Base-by-base conservation (phyloP, 2,329 filamentous ascomycete species). In the Tolypocladium ophioglossoides region DNA sequence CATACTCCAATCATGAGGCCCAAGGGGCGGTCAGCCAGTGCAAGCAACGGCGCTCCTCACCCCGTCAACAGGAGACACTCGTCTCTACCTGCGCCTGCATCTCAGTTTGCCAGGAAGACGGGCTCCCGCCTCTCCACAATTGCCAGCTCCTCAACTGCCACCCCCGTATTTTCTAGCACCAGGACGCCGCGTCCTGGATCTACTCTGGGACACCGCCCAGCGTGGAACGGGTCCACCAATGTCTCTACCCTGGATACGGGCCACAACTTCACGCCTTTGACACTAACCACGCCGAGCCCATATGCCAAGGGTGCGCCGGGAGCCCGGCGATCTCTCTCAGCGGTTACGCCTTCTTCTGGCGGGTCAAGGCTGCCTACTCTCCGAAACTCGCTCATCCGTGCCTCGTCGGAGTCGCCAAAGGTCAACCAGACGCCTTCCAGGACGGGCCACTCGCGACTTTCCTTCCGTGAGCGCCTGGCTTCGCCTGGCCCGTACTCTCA, bases 161-260 rank as follows among this genome's bases (percentile, higher is more conserved):
- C 71, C 4, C 74, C 58, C 62, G 66, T 55, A 62, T 72, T 69
- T 59, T 69, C 62, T 50, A 64, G 62, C 53, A 24, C 24, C 20
- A 67, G 62, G 54, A 63, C 72, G 50, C 66, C 76, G 53, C 73
- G 77, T 51, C 72, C 78, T 54, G 64, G 72, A 40, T 72, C 75
- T 2, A 74, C 74, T 12, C 60, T 76, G 37, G 66, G 78, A 55
- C 75, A 79, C 54, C 82, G 86, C 51, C 89, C 89, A 4, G 79
- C 83, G 55, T 94, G 89, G 89, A 92, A 85, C 64, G 65, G 63
- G 12, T 87, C 84, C 34, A 81, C 83, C 7, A 89, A 86, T 22
- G 40, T 46, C 35, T 35, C 44, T 12, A n/a, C 83, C 56, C 73
- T 83, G n/a, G 78, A 85, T 37, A 79, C 81, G 20, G 83, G 84